Base-by-base conservation (phyloP, 2,329 filamentous ascomycete genomes). In the Paraphoma chrysanthemicola region DNA sequence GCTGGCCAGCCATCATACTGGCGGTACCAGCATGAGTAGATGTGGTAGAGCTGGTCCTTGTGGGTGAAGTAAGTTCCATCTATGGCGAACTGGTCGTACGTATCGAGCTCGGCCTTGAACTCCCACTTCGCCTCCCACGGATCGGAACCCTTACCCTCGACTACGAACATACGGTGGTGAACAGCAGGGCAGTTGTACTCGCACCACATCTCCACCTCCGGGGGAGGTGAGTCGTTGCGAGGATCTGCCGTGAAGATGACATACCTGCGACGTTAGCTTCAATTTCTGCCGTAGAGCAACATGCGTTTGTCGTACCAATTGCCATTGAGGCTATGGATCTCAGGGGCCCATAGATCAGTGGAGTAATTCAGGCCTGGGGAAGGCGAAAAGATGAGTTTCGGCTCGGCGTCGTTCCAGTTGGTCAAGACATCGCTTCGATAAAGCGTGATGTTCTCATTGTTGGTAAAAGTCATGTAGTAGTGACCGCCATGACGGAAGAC, bases 211-310 rank as follows among this genome's bases (percentile, higher is more conserved):
- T 83, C 81, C 5, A 77, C 73, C 54, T 80, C 76, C 0, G 81
- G 81, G 0, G 80, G 77, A 1, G 81, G 81, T 3, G 69, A 71
- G 64, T 84, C 82, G 31, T 68, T 65, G 55, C 78, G 77, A 1
- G 81, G 80, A 56, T 83, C 81, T 5, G 80, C 82, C 2, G 81
- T 84, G 70, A 83, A 84, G 60, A 84, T 83, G 50, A 83, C 73
- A 62, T 82, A 83, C 33, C 33, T 36, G 33, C 9, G 14, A 10
- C 10, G 33, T 36, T 14, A 36, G 33, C 33, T 36, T 36, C 23
- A 23, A 23, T 23, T 23, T 23, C 5, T 23, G 23, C 7, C 6
- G 14, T 36, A 14, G 33, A 14, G 14, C 33, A 36, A 10, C 7
- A 36, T 3, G 33, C 14, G 3, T 36, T 10, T 6, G 7, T 10